Evolutionary conservation across 176 grass and related monocot species (phyloP).

Genomic region (Aegilops bicornis): DNA sequence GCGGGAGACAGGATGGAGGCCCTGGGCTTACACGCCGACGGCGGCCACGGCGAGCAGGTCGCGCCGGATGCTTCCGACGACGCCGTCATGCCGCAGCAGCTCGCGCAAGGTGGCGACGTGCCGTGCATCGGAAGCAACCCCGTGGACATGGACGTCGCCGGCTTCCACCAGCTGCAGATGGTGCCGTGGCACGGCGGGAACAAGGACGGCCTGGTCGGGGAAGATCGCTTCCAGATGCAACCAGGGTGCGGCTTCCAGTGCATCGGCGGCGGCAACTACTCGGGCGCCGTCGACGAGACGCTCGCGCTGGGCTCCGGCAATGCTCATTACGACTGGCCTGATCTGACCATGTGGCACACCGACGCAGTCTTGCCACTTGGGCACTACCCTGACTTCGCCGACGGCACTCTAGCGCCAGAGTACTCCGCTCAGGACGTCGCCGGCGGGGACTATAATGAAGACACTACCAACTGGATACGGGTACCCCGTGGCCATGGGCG

Average conservation of each 20-base stretch:
- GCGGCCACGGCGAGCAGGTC: not conserved
- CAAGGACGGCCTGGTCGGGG: not conserved
- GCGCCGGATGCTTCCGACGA: not conserved
- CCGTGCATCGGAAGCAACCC: not conserved
- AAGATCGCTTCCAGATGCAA: not conserved
- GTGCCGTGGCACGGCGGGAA: not conserved
- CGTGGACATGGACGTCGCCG: not conserved
- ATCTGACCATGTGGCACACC: not conserved
- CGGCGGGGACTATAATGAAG: not conserved
- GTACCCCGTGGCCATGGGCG: not conserved
- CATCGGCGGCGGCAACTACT: not conserved
- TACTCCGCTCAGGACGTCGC: not conserved
- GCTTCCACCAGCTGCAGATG: conserved; percentile 13
- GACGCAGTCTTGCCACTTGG: not conserved
- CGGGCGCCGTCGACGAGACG: not conserved
- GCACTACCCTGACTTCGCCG: not conserved
- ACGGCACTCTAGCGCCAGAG: not conserved
- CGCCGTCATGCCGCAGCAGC: not conserved
- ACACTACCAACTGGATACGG: not conserved
- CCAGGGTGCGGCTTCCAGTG: not conserved
- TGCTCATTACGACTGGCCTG: not conserved
- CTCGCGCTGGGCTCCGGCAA: not conserved
- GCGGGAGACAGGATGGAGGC: not conserved
- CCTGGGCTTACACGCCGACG: not conserved
- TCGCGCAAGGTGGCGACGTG: not conserved